Evolutionary conservation across 305 asterid genomes (phyloP).

Genomic region (Solanum hybrid): DNA sequence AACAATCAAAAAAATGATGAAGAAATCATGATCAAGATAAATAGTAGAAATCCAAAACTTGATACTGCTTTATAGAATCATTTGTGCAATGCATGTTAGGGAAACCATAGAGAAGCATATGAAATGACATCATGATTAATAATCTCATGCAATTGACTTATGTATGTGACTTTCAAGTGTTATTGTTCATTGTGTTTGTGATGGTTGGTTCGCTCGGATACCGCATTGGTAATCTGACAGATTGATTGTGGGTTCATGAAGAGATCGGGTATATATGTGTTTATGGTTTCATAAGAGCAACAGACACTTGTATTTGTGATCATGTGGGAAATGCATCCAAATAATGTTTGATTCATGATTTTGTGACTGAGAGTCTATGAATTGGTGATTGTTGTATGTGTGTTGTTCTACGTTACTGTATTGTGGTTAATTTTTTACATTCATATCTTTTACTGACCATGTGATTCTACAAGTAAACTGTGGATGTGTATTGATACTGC

Average conservation of each 20-base stretch:
- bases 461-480: not conserved
- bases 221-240: not conserved
- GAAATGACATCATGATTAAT: not conserved
- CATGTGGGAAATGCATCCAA: not conserved
- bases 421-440: not conserved
- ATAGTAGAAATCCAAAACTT: not conserved
- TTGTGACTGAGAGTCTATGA: not conserved
- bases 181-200: not conserved
- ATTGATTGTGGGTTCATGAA: not conserved
- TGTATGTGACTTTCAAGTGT: not conserved
- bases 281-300: not conserved
- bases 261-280: not conserved
- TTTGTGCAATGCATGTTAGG: not conserved
- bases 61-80: not conserved
- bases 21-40: not conserved
- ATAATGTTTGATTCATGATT: not conserved
- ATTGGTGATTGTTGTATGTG: not conserved
- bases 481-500: not conserved
- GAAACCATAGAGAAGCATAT: not conserved
- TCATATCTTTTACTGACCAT: not conserved
- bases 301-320: not conserved
- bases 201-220: not conserved
- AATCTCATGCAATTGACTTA: not conserved
- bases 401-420: not conserved
- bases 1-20: not conserved